A percentile compares a stretch with the other conserved stretches of the same genome.
Evolutionary conservation across 2,329 filamentous ascomycete species (phyloP).

Genomic region (Seiridium unicorne): DNA sequence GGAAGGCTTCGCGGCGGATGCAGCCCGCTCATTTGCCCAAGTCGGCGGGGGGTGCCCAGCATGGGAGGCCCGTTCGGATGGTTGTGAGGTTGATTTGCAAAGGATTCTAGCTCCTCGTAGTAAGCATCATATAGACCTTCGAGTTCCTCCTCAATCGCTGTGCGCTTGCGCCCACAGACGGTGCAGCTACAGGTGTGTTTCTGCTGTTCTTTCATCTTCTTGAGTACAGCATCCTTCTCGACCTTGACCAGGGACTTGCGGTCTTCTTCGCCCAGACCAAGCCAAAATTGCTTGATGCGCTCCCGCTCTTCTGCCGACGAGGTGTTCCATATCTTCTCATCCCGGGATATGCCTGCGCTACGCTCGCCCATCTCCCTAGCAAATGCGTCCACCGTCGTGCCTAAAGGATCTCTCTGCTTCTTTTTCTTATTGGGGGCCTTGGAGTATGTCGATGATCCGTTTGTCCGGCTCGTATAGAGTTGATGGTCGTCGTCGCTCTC

Average conservation of each 20-base stretch:
- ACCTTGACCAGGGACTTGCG: constrained; percentile 95
- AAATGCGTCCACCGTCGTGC: constrained; percentile 17
- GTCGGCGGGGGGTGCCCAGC: constrained; percentile 65
- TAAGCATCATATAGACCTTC: constrained; percentile 98
- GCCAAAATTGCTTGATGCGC: constrained; percentile 97
- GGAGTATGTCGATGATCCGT: constrained; percentile 38
- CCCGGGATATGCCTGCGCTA: constrained; percentile 53
- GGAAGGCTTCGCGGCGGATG: constrained; percentile 57
- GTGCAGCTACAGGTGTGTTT: constrained; percentile 99
- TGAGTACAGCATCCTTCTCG: constrained; percentile 95
- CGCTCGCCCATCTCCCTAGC: constrained; percentile 14
- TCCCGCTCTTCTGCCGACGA: constrained; percentile 92
- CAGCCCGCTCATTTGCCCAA: constrained; percentile 51
- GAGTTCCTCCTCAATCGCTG: constrained; percentile 95
- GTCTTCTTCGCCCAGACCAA: constrained; percentile 89
- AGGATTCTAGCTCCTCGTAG: constrained; percentile 96
- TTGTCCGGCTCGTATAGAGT: constrained; percentile 32
- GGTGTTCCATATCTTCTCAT: constrained; percentile 94
- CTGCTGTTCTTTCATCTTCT: constrained; percentile 99
- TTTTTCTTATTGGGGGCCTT: constrained; percentile 67
- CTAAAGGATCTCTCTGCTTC: constrained; percentile 45
- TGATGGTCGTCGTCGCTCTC: constrained; percentile 56
- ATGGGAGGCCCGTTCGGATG: constrained; percentile 70
- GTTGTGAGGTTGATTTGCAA: constrained; percentile 73
- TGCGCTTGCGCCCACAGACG: constrained; percentile 93